phyloP scores from a whole-genome alignment of 2,329 filamentous ascomycete genomes.

The Beauveria rudraprayagi region DNA sequence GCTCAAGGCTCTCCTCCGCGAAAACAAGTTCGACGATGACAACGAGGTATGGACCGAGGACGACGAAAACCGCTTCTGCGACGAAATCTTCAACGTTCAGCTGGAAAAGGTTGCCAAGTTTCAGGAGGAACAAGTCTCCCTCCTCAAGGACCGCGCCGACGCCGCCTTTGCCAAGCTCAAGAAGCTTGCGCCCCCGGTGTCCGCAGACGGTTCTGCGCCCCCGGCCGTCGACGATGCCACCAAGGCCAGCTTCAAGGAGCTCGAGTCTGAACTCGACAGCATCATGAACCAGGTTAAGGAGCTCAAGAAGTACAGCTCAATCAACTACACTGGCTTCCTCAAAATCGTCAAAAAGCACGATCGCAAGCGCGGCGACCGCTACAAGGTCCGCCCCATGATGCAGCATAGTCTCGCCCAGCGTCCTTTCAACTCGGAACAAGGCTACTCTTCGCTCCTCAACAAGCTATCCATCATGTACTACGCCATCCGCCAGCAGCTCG shows the following conservation, averaged over 20 bases:
- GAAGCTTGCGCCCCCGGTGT: constrained; percentile 56
- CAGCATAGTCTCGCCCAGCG: constrained; percentile 81
- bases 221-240: constrained; percentile 33
- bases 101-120: constrained; percentile 91
- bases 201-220: constrained; percentile 38
- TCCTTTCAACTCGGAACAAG: constrained; percentile 86
- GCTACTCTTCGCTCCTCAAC: constrained; percentile 83
- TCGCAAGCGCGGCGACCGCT: constrained; percentile 76
- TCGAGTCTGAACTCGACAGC: constrained; percentile 70
- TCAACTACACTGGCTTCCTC: constrained; percentile 96
- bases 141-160: constrained; percentile 46
- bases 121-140: constrained; percentile 67
- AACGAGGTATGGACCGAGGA: constrained; percentile 79
- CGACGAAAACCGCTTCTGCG: constrained; percentile 88
- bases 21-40: constrained; percentile 56
- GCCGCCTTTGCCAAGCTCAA: constrained; percentile 61
- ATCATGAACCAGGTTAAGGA: constrained; percentile 89
- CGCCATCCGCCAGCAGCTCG: constrained; percentile 78
- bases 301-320: constrained; percentile 87
- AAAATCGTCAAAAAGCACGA: constrained; percentile 99
- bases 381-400: constrained; percentile 85
- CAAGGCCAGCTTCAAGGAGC: constrained; percentile 54
- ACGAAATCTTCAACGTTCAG: constrained; percentile 90
- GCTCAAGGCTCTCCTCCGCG: constrained; percentile 81
- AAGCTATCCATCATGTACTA: constrained; percentile 93